Evolutionary conservation across 352 stramenopile genomes (phyloP), one percentile per base, ranked within the genome.

Genomic region (Phytopythium kandeliae): DNA sequence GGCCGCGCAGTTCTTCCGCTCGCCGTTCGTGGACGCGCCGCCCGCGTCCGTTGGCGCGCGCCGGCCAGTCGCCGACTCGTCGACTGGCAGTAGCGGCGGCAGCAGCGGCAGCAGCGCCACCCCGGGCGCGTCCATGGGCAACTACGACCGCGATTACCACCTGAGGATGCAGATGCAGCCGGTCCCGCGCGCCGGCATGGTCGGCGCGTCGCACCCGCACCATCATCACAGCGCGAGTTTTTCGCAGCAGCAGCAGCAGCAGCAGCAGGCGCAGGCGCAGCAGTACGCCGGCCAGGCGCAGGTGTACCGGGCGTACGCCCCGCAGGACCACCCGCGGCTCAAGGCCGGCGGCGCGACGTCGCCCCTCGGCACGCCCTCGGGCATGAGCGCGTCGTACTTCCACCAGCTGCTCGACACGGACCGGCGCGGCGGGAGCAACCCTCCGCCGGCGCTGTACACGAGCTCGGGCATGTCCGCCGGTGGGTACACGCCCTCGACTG

Each of bases 121-220:
- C 38, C 12, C 11, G 38, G n/a, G n/a, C 38, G 10, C 38, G 38
- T 43, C 50, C 16, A 85, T 87, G 73, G 77, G 71, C 38, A 80
- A 76, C 31, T 85, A 76, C 67, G 74, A 88, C 56, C 71, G 72
- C 33, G 54, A 76, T 24, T 54, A 63, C n/a, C 60, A 72, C 38
- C 66, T 76, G 66, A 63, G 69, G 41, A 76, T 86, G 69, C 72
- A 71, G 52, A 60, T 77, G 58, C 55, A 71, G 40, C 46, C 56
- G 51, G 30, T 48, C 4, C 25, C 49, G 16, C 26, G 31, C 15
- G 13, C 49, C 16, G 28, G 21, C 22, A 57, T 48, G 31, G 31
- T 52, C 17, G 26, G 21, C 43, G 12, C 43, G 25, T 25, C 16
- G 26, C 44, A 49, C 25, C 44, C 25, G 10, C 44, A 49, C 17